Evolutionary conservation across 2,329 filamentous ascomycete species (phyloP).

Genomic region (Calcarisporium arbuscula): DNA sequence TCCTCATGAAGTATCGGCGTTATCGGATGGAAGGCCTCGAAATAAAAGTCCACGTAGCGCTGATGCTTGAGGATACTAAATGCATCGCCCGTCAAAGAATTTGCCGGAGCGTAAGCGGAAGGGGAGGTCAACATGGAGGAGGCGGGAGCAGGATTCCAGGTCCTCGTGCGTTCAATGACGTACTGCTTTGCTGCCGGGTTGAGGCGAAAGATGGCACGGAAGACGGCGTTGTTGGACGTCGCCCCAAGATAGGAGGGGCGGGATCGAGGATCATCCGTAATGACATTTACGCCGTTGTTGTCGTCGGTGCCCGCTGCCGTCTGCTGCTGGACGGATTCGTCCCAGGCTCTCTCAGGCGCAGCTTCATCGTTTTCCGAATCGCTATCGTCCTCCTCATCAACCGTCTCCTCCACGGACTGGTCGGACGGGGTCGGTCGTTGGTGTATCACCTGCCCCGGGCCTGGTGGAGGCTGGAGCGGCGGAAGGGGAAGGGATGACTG

Average conservation of each 20-base stretch:
- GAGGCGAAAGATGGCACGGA: conserved; percentile 49
- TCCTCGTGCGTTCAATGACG: conserved; percentile 17
- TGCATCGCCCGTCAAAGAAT: conserved; percentile 42
- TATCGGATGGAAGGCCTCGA: conserved; percentile 56
- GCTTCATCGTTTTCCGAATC: too few species aligned
- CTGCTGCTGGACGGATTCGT: too few species aligned
- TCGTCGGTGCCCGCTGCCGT: too few species aligned
- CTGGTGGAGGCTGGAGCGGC: too few species aligned
- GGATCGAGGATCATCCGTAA: conserved; percentile 49
- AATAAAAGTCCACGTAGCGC: conserved; percentile 50
- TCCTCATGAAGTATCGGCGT: conserved; percentile 55
- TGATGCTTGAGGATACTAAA: conserved; percentile 24
- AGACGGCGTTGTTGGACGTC: conserved; percentile 56
- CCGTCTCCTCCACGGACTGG: too few species aligned
- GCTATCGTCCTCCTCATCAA: too few species aligned
- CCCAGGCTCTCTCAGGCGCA: too few species aligned
- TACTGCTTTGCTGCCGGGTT: conserved; percentile 22
- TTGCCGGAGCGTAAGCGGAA: conserved; percentile 26
- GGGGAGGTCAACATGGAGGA: conserved; percentile 20
- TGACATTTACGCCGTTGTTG: conserved; percentile 46
- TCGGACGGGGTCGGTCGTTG: too few species aligned
- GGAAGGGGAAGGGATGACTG: too few species aligned
- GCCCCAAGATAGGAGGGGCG: conserved; percentile 56
- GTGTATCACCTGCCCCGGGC: too few species aligned
- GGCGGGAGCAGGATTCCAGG: conserved; percentile 16